Conservation (phyloP, 2,329 filamentous ascomycete genomes). For the Fusarium bactridioides region DNA sequence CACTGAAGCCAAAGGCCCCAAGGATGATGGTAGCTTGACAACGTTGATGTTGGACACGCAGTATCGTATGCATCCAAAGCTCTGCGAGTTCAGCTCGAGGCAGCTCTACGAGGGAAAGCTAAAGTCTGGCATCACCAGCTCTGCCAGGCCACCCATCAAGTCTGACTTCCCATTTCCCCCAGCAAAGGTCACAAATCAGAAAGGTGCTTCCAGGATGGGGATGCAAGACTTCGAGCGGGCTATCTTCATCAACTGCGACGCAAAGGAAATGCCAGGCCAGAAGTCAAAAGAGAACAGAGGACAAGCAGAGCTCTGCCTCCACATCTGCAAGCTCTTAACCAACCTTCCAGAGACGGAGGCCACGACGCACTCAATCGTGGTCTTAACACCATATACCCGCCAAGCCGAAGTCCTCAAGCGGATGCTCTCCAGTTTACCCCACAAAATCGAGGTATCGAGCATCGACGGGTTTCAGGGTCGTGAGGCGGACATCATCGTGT, state of each 20-base stretch:
- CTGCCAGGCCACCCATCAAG: slow-evolving; percentile 26
- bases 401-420: slow-evolving; percentile 46
- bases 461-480: slow-evolving; percentile 55
- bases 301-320: slow-evolving; percentile 48
- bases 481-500: slow-evolving; percentile 54
- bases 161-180: slow-evolving; percentile 29
- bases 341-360: neutral
- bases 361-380: slow-evolving; percentile 41
- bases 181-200: neutral
- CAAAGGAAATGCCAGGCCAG: slow-evolving; percentile 47
- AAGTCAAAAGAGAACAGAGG: slow-evolving; percentile 51
- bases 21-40: slow-evolving; percentile 5
- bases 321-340: slow-evolving; percentile 45
- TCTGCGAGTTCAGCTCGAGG: slow-evolving; percentile 51
- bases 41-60: slow-evolving; percentile 55
- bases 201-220: rapidly evolving
- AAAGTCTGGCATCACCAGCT: slow-evolving; percentile 43
- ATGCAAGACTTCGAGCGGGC: neutral
- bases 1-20: neutral
- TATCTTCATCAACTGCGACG: slow-evolving; percentile 48
- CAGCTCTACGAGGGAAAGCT: slow-evolving; percentile 52
- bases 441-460: slow-evolving; percentile 47
- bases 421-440: slow-evolving; percentile 28
- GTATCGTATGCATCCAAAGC: slow-evolving; percentile 53
- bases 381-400: slow-evolving; percentile 52